phyloP scores from a whole-genome alignment of 2,329 filamentous ascomycete genomes.

The Escovopsis sp. region DNA sequence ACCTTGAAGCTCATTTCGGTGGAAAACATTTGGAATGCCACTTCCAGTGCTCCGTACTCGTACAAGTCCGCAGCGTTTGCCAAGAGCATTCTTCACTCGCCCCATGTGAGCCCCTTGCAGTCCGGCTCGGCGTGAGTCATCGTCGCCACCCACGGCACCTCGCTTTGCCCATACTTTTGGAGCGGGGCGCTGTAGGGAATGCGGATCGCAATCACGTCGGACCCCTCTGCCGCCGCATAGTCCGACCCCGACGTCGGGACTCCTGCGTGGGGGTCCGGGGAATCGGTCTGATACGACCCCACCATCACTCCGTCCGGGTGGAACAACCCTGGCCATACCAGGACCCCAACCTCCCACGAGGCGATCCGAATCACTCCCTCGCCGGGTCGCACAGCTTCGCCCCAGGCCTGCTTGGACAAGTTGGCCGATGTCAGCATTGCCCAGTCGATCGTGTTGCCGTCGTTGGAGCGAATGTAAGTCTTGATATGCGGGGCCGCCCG shows the following conservation, averaged over 20 bases:
- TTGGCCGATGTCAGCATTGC: slow-evolving; percentile 84
- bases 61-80: too few relatives aligned
- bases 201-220: slow-evolving; percentile 47
- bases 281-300: slow-evolving; percentile 49
- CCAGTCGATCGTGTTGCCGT: slow-evolving; percentile 54
- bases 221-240: slow-evolving; percentile 5
- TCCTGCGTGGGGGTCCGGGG: slow-evolving; percentile 19
- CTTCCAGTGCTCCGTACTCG: too few relatives aligned
- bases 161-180: slow-evolving; percentile 42
- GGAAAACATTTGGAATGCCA: too few relatives aligned
- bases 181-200: slow-evolving; percentile 76
- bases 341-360: slow-evolving; percentile 71
- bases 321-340: slow-evolving; percentile 60
- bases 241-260: background rate
- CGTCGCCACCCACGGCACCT: slow-evolving; percentile 66
- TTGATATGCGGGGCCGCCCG: slow-evolving; percentile 78
- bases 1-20: too few relatives aligned
- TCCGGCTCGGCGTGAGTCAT: slow-evolving; percentile 45
- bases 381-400: slow-evolving; percentile 39
- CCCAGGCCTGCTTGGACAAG: slow-evolving; percentile 80
- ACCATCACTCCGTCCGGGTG: slow-evolving; percentile 43
- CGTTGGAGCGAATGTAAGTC: slow-evolving; percentile 58
- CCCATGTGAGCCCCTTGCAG: slow-evolving; percentile 33
- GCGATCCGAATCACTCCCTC: slow-evolving; percentile 52
- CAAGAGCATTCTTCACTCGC: background rate